Evolutionary conservation across 2,329 filamentous ascomycete genomes (phyloP), one percentile per base, ranked within the genome.

Genomic region (Myriosclerotinia curreyana): DNA sequence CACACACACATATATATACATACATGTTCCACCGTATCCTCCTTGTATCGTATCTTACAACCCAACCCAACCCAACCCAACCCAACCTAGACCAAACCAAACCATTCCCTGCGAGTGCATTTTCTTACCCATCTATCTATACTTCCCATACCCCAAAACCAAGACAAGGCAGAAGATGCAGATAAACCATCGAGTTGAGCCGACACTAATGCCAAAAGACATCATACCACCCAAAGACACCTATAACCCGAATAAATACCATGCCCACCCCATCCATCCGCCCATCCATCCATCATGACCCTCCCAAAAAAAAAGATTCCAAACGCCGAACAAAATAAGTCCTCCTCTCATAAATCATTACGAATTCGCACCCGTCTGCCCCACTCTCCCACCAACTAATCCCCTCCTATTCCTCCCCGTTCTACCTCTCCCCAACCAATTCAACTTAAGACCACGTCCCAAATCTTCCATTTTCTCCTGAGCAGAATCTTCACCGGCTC

Each of bases 361-460:
- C 20, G 31, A 38, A 36, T 48, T 48, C 5, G 34, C 53, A 22
- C 55, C 40, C 9, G 36, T 17, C 12, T 50, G 34, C 51, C 64
- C 49, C 53, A 75, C 71, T 60, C 72, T 72, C 6, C 72, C 71
- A 14, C 73, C 74, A 0, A 98, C 93, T 74, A 97, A 94, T 0
- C 95, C 95, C 68, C 92, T 85, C 61, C 95, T 80, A 76, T 98
- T 96, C 68, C 95, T 82, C 0, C 95, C 95, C 4, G 92, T 98
- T 44, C 95, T 80, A 0, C 94, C 94, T 54, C 95, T 82, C 0
- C 94, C 94, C 1, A 99, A 82, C 95, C 95, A 99, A 76, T 99
- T 99, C 72, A 97, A 86, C 78, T 98, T 99, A 66, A 99, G 80
- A 71, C 95, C 87, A 73, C 91, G 89, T 64, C 89, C 92, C 67